Evolutionary conservation across 2,329 filamentous ascomycete genomes (phyloP).

Genomic region (Penicillium frequentans): DNA sequence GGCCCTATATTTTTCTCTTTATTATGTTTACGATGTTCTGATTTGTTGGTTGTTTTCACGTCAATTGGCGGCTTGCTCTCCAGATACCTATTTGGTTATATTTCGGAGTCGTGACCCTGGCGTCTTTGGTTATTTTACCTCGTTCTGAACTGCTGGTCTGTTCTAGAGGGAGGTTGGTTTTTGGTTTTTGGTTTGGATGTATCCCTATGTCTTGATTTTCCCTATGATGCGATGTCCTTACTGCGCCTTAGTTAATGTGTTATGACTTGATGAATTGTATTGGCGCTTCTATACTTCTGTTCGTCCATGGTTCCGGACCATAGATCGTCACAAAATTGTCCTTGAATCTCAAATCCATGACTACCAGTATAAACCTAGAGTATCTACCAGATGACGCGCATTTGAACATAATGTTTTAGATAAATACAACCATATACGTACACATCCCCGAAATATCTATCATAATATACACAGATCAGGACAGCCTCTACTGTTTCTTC

Average conservation of each 20-base stretch:
- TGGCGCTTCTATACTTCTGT: neutral
- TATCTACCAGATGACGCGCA: neutral
- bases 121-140: neutral
- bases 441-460: neutral
- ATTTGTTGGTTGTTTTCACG: neutral
- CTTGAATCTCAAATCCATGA: neutral
- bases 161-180: neutral
- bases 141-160: slow-evolving; percentile 15
- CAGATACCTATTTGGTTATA: neutral
- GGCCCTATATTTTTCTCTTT: neutral
- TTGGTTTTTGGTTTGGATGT: neutral
- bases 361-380: neutral
- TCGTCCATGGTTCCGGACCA: neutral
- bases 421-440: neutral
- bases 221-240: slow-evolving; percentile 17
- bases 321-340: neutral
- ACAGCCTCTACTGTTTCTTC: neutral
- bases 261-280: slow-evolving; percentile 20
- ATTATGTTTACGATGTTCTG: neutral
- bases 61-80: neutral
- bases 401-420: neutral
- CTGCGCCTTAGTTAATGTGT: slow-evolving; percentile 14
- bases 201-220: slow-evolving; percentile 3
- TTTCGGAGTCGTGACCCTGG: neutral
- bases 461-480: neutral